Evolutionary conservation across 495 filamentous ascomycete genomes (phyloP).

Genomic region (Recurvomyces mirabilis): DNA sequence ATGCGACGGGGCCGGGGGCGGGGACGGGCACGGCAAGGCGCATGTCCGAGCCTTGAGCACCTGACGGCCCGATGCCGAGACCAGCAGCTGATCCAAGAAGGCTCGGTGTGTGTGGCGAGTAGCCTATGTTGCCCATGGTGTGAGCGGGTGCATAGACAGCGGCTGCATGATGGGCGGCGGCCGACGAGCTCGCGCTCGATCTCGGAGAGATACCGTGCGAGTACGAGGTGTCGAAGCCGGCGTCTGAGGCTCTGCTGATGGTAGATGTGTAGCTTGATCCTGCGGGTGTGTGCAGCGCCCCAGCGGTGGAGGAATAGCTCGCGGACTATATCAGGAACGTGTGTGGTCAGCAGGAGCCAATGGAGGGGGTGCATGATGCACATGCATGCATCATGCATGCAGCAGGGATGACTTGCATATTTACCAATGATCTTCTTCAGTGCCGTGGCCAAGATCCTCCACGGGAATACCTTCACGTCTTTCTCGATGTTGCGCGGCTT

Average conservation of each 20-base stretch:
- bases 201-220: constrained; percentile 4
- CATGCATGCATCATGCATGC: constrained; percentile 6
- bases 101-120: constrained; percentile 9
- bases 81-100: constrained; percentile 9
- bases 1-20: too few relatives aligned
- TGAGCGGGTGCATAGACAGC: constrained; percentile 8
- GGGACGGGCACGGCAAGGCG: constrained; percentile 18
- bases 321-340: constrained; percentile 22
- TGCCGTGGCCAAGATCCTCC: constrained; percentile 70
- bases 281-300: constrained; percentile 25
- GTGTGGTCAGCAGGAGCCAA: constrained; percentile 12
- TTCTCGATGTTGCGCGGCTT: constrained; percentile 98
- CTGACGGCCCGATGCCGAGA: constrained; percentile 17
- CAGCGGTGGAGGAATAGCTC: constrained; percentile 35
- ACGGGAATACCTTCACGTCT: constrained; percentile 95
- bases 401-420: constrained; percentile 57
- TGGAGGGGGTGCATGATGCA: constrained; percentile 7
- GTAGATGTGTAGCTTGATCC: constrained; percentile 5
- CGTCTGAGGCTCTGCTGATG: constrained; percentile 6
- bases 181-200: constrained; percentile 16
- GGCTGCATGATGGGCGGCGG: constrained; percentile 10
- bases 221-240: neutral
- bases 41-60: constrained; percentile 11
- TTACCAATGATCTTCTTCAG: constrained; percentile 97
- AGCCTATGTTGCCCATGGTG: constrained; percentile 6